These are phyloP conservation scores for Termitomyces heimii DNA, from an alignment of 768 basidiomycete species.

Conservation along the genomic window DNA sequence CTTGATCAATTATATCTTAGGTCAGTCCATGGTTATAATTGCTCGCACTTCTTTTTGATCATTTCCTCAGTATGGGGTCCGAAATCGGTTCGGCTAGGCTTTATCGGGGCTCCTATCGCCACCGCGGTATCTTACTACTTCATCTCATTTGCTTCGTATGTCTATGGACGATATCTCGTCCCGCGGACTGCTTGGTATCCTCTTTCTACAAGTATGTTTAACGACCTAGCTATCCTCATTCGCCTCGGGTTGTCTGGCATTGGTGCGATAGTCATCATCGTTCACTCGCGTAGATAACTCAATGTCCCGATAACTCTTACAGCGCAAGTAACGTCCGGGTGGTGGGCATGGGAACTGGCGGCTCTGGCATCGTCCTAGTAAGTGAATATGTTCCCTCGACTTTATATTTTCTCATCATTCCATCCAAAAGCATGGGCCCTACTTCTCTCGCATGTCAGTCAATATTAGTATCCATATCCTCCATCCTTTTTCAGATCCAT, in stretches of 20 bases:
- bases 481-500: conserved; percentile 74
- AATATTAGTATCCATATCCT: conserved; percentile 38
- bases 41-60: background rate
- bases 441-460: background rate
- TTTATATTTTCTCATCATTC: background rate
- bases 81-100: background rate
- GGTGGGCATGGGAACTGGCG: background rate
- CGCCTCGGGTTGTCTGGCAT: background rate
- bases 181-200: background rate
- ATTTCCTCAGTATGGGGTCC: background rate
- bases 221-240: background rate
- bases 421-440: background rate
- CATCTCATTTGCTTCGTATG: background rate
- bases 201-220: background rate
- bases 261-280: background rate
- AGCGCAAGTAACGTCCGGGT: background rate
- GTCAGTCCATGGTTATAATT: background rate
- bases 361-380: background rate
- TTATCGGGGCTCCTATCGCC: background rate
- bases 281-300: background rate
- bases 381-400: background rate
- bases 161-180: background rate
- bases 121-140: background rate
- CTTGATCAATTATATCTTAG: background rate
- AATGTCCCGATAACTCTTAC: background rate